Evolutionary conservation across 2,329 filamentous ascomycete species (phyloP).

Genomic region (Fusarium hostae): DNA sequence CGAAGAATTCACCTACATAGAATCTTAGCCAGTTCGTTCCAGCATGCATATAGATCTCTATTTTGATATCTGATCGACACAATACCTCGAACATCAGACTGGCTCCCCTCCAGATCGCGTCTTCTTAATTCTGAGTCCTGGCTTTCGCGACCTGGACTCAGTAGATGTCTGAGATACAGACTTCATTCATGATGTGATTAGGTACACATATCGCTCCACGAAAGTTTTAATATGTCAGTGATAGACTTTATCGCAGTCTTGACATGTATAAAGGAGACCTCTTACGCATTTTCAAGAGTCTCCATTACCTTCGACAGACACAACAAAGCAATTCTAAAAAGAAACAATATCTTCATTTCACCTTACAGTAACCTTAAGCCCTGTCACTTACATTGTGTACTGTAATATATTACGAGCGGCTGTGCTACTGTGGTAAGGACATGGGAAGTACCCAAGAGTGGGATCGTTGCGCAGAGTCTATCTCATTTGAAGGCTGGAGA

Average conservation of each 20-base stretch:
- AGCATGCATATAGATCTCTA: neutral
- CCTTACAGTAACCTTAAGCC: accelerated
- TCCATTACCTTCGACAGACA: accelerated
- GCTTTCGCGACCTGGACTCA: accelerated
- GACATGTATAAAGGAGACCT: neutral
- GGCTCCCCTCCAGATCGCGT: accelerated
- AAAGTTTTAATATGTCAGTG: accelerated
- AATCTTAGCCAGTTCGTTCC: no score
- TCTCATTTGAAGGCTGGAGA: neutral
- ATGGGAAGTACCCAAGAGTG: neutral
- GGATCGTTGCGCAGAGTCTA: neutral
- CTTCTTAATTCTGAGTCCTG: accelerated
- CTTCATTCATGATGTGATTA: neutral
- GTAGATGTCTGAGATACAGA: accelerated
- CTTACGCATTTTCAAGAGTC: no score
- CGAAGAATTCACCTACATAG: accelerated
- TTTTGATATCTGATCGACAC: accelerated
- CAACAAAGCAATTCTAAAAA: accelerated
- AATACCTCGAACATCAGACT: accelerated
- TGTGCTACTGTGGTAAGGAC: neutral
- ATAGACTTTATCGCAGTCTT: neutral
- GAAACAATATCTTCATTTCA: accelerated
- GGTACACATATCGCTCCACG: accelerated
- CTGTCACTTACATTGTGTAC: accelerated
- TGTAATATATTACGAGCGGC: neutral